Base-by-base conservation (phyloP, 768 basidiomycete species). In the Tylopilus vinaceipallidus region DNA sequence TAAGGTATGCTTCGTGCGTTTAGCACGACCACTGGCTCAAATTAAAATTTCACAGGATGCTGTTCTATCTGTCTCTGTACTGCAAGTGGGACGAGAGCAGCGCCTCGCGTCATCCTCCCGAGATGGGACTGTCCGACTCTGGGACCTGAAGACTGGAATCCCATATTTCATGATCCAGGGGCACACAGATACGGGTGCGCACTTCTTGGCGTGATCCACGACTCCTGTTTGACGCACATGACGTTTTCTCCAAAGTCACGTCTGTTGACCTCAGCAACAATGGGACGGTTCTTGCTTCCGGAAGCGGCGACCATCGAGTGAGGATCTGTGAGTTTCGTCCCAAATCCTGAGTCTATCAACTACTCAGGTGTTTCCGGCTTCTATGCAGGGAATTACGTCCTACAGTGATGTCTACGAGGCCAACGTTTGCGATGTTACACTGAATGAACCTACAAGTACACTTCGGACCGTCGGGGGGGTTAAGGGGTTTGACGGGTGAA, bases 91-190 rank as follows among this genome's bases (percentile, higher is more conserved):
- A 17, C 60, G 64, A 44, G 66, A 67, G 36, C 64, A 60, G 36
- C 61, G 60, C 17, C 50, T 73, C 26, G 71, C 63, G 4, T 75
- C 74, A 19, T 66, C 69, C 16, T 75, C 74, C 24, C 45, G 65
- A 51, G 74, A 73, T 44, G 55, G 66, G 8, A 70, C 62, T 20
- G 58, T 73, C 20, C 53, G 67, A 22, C 50, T 73, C 19, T 74
- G 73, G 72, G 66, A 73, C 56, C 41, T 66, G 43, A 61, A 50
- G 27, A 65, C 30, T 19, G 73, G 69, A 5, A 49, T 49, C 23
- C 56, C 63, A 16, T 67, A 69, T 42, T 69, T 71, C 37, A 65
- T 69, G 65, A 65, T 69, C 24, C 67, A 68, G 42, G 67, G 67
- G 8, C 67, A 69, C 41, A 69, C 64, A 10, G 56, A 69, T 41